phyloP scores from a whole-genome alignment of 2,329 filamentous ascomycete genomes.

The Fusarium virguliforme region DNA sequence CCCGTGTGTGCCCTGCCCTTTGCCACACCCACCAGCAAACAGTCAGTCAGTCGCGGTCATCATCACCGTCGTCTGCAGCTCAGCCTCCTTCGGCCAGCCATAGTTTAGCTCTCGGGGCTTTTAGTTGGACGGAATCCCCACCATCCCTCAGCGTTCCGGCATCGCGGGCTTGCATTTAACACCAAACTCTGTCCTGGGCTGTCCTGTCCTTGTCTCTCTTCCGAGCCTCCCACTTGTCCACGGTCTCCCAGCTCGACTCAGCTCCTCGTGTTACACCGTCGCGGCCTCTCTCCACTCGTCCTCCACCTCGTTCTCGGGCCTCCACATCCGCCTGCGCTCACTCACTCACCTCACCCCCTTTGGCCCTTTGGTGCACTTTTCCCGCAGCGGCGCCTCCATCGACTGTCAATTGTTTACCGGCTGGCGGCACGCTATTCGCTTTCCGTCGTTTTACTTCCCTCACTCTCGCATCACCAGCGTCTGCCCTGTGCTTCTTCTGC shows the following conservation, averaged over 20 bases:
- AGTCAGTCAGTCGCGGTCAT: conserved; percentile 12
- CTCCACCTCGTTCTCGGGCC: conserved; percentile 23
- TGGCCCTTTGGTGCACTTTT: conserved; percentile 9
- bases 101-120: conserved; percentile 36
- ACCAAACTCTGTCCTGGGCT: conserved; percentile 36
- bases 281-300: conserved; percentile 41
- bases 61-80: conserved; percentile 36
- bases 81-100: conserved; percentile 42
- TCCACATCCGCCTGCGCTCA: conserved; percentile 13
- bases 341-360: neutral
- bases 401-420: conserved; percentile 33
- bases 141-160: conserved; percentile 20
- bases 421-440: conserved; percentile 28
- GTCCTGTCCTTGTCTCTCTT: conserved; percentile 17
- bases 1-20: conserved; percentile 6
- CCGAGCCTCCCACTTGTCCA: conserved; percentile 19
- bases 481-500: conserved; percentile 26
- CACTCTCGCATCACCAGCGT: conserved; percentile 35
- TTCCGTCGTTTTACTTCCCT: conserved; percentile 36
- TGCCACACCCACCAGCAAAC: conserved; percentile 35
- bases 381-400: conserved; percentile 32
- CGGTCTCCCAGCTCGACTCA: conserved; percentile 35
- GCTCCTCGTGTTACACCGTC: conserved; percentile 42
- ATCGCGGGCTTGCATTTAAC: conserved; percentile 35
- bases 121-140: conserved; percentile 34